These are phyloP conservation scores for Thozetella sp. DNA, from an alignment of 495 filamentous ascomycete species.

Conservation along the genomic window DNA sequence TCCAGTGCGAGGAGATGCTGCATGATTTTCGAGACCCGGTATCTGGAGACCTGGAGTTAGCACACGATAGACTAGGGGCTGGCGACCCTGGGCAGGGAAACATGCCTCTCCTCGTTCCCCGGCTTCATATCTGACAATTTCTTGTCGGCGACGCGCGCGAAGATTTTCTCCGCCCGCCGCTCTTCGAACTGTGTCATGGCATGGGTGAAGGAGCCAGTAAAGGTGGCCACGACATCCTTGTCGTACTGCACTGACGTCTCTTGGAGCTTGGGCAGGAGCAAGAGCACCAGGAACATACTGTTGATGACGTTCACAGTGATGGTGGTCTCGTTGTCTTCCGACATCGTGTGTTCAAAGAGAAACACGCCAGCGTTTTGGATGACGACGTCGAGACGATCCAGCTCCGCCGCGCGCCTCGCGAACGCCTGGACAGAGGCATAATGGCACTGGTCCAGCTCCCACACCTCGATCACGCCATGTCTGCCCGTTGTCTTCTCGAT, in stretches of 20 bases:
- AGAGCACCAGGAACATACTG: slow-evolving; percentile 41
- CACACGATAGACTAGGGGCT: too few relatives aligned
- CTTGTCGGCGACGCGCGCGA: neutral
- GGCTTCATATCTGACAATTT: neutral
- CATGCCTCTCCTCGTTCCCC: neutral
- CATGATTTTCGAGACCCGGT: neutral
- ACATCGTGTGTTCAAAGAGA: slow-evolving; percentile 10
- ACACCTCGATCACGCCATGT: slow-evolving; percentile 50
- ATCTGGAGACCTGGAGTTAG: too few relatives aligned
- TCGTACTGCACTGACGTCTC: neutral
- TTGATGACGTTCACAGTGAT: slow-evolving; percentile 57
- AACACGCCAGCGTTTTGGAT: slow-evolving; percentile 44
- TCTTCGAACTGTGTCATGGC: neutral
- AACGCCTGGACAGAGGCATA: slow-evolving; percentile 25
- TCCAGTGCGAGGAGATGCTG: neutral
- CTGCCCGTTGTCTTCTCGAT: slow-evolving; percentile 37
- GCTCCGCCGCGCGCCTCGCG: slow-evolving; percentile 14
- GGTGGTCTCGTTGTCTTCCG: slow-evolving; percentile 38
- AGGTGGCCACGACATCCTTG: neutral
- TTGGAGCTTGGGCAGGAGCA: slow-evolving; percentile 39
- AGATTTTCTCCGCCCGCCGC: neutral
- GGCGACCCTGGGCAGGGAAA: neutral
- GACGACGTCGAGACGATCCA: slow-evolving; percentile 39
- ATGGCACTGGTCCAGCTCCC: slow-evolving; percentile 45
- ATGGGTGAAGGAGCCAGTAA: neutral